Base-by-base conservation (phyloP, 2,329 filamentous ascomycete genomes). In the Corniculantispora saksenae region DNA sequence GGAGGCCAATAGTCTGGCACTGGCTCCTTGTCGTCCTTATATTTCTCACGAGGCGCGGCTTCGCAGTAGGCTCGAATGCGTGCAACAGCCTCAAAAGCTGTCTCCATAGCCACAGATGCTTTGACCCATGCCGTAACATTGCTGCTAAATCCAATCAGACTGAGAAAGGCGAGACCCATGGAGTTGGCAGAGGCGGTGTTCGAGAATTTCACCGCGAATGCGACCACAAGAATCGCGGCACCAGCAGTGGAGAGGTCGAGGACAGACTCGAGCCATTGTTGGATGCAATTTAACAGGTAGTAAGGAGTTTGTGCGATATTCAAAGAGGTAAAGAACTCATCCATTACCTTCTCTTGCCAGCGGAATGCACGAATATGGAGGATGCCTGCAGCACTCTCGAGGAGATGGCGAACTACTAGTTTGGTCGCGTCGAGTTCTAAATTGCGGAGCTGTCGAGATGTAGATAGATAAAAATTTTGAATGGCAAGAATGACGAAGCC, bases 231-330 rank as follows among this genome's bases (percentile, higher is more conserved):
- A 17, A 60, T 27, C 4, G 57, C 57, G 17, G 57, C 57, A 23
- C 17, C 57, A 19, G 57, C 45, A 9, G 25, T 60, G 1, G 50
- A 72, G 9, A 84, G 69, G 66, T 83, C 81, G 7, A 85, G 69
- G 1, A 83, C 80, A 1, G 85, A 70, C 0, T 74, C 79, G 0
- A 85, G 73, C 85, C 85, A 88, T 47, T 83, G 77, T 69, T 88
- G 85, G 19, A 85, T 78, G 40, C 80, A 80, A 62, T 78, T 83
- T 8, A 87, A 74, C 1, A 86, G 76, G 69, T 88, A 88, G 57
- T 82, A 82, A 1, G 86, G 84, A 27, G 78, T 73, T 67, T 87
- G 85, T 0, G 84, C 84, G 13, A 74, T 71, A 65, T 87, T 81
- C 1, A 87, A 72, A 0, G 83, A 74, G 3, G 69, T 66, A 19